Conservation (phyloP, 2,329 filamentous ascomycete genomes). For the Fusarium anthophilum region DNA sequence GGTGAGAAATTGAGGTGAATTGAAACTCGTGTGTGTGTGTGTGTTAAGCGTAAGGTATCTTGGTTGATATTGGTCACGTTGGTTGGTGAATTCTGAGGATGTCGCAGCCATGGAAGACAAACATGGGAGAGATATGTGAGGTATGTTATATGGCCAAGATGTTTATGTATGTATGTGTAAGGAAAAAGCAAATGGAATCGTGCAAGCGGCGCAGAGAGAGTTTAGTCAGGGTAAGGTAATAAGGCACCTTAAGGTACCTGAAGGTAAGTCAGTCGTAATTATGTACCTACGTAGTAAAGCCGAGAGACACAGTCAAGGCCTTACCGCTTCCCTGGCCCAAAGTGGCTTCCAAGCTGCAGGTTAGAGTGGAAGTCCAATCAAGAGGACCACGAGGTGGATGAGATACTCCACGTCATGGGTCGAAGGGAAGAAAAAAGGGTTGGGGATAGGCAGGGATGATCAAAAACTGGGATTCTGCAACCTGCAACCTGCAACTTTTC, state of each 20-base stretch:
- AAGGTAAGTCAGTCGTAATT: background rate
- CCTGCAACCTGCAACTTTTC: constrained; percentile 19
- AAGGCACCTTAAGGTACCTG: background rate
- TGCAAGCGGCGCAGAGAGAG: background rate
- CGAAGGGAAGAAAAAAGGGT: constrained; percentile 22
- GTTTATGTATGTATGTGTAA: background rate
- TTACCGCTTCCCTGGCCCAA: constrained; percentile 41
- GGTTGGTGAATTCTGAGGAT: background rate
- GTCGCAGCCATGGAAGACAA: constrained; percentile 20
- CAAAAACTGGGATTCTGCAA: constrained; percentile 11
- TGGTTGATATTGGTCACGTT: constrained; percentile 20
- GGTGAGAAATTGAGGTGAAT: background rate
- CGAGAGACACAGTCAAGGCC: constrained; percentile 24
- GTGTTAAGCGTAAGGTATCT: background rate
- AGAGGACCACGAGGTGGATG: constrained; percentile 30
- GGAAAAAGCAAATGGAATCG: constrained; percentile 19
- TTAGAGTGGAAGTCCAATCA: constrained; percentile 35
- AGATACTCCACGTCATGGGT: constrained; percentile 42
- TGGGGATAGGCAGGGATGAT: constrained; percentile 24
- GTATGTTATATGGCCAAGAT: constrained; percentile 24
- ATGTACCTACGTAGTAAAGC: constrained; percentile 31
- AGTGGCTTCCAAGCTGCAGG: constrained; percentile 40
- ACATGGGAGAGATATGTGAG: constrained; percentile 1
- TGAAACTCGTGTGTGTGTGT: background rate
- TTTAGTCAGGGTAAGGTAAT: background rate